Evolutionary conservation across 2,329 filamentous ascomycete species (phyloP), one percentile per base, ranked within the genome.

Genomic region (Pezizomycotina sp.): DNA sequence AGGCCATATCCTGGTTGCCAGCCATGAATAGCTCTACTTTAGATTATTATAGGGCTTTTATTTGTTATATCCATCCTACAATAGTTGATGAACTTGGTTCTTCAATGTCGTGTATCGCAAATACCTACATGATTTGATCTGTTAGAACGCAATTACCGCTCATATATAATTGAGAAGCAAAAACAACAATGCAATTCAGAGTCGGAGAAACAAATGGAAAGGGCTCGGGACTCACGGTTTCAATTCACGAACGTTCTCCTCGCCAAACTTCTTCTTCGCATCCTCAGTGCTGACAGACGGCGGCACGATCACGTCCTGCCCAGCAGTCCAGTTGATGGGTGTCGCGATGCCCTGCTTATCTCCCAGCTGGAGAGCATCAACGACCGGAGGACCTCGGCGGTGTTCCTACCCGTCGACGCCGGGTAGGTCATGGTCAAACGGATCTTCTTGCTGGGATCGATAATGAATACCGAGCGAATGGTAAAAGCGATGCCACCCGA

Each of bases 181-280:
- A 18, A 5, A 16, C 13, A 21, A 23, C 5, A 9, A 12, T 19
- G 9, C 9, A 22, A 7, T 9, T 9, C 9, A 32, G 30, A 14
- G 9, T 9, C 8, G 9, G 7, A 8, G 9, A 25, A 9, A 32
- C 8, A n/a, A 19, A 31, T 9, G 39, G 10, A 8, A 24, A 8
- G 8, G 8, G 22, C 8, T 24, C 7, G 15, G 19, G 22, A 35
- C 43, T 47, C 58, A 73, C 52, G 68, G 67, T 62, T 70, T 72
- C 33, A 73, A 59, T 56, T 69, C 66, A 49, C 62, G 59, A 22
- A 74, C 61, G 12, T 47, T 47, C 8, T 42, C 37, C 40, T 86
- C 68, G 46, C 80, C 80, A 68, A 92, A 92, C 55, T 92, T 74
- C 62, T 77, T 73, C 60, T 69, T 65, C 16, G 68, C 69, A 51